Evolutionary conservation across 441 rosid genomes (phyloP).

Genomic region (Francoa sonchifolia): DNA sequence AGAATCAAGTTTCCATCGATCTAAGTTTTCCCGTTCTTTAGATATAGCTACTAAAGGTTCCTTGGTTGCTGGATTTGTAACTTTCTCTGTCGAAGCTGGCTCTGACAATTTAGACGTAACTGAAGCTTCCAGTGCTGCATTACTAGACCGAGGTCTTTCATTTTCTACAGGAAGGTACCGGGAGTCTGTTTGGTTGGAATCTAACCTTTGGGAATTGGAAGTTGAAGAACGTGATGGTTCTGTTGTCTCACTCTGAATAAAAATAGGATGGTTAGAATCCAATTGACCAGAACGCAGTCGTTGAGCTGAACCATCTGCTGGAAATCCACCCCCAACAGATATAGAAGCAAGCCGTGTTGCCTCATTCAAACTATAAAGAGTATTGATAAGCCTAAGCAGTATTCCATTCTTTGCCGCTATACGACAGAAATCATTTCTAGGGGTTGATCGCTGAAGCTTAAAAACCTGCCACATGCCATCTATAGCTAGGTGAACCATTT

Average conservation of each 20-base stretch:
- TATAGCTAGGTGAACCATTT: constrained; percentile 98
- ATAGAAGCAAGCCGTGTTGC: constrained; percentile 75
- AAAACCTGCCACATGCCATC: constrained; percentile 99
- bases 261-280: constrained; percentile 45
- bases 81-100: constrained; percentile 25
- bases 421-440: constrained; percentile 87
- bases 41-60: constrained; percentile 21
- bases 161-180: constrained; percentile 27
- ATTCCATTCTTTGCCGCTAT: constrained; percentile 94
- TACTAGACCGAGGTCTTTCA: constrained; percentile 58
- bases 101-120: constrained; percentile 26
- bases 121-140: constrained; percentile 33
- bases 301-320: constrained; percentile 45
- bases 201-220: constrained; percentile 54
- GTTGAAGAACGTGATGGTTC: constrained; percentile 60
- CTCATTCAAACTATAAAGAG: constrained; percentile 95
- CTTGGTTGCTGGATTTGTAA: constrained; percentile 20
- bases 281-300: constrained; percentile 63
- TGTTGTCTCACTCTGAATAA: constrained; percentile 42
- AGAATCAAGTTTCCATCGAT: constrained; percentile 33
- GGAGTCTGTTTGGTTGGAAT: constrained; percentile 44
- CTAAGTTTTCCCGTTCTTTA: constrained; percentile 30
- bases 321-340: constrained; percentile 47
- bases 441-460: constrained; percentile 88
- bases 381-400: constrained; percentile 72